Base-by-base conservation (phyloP, 257 asterid genomes). In the Solanum bukasovii region DNA sequence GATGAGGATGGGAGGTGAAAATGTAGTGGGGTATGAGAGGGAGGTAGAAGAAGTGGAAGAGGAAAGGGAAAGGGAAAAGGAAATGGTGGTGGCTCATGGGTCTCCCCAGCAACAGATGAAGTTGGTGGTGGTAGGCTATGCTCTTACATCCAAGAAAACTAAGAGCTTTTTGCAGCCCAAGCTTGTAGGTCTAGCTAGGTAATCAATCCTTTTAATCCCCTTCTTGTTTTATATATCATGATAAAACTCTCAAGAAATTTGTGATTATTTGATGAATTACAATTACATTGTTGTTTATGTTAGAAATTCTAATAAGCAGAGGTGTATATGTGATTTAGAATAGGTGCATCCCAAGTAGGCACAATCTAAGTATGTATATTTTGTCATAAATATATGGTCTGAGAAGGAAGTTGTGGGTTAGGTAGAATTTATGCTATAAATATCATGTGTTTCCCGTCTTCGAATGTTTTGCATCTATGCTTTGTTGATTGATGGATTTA, bases 131-230 rank as follows among this genome's bases (percentile, higher is more conserved):
- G 99, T 96, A 49, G 99, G 99, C 9, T 96, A 96, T 74, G 99
- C 99, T 83, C 97, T 96, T 88, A 96, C 98, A 31, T 95, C 98
- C 72, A 96, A 96, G 93, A 96, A 96, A 89, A 90, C 90, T 89
- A 93, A 95, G 95, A 96, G 99, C 94, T 95, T 96, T 90, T 90
- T 96, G 93, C 96, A 95, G 93, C 99, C 99, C 77, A 94, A 96
- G 90, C 91, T 96, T 89, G 94, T 94, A 87, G 92, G 94, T 81
- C 89, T 96, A 87, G 99, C 99, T 14, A 92, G 97, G 99, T 96
- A 92, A 85, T 83, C 9, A 31, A 78, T 84, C 46, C 33, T 79
- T 52, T 20, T 33, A 3, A 27, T 31, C 46, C 11, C 20, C 12
- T 13, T 42, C 35, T 6, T 40, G 2, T 44, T 44, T 14, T 81